A percentile compares a stretch with the other conserved stretches of the same genome.
Conservation (phyloP, 2,329 filamentous ascomycete species). For the Hypoxylon rubiginosum region DNA sequence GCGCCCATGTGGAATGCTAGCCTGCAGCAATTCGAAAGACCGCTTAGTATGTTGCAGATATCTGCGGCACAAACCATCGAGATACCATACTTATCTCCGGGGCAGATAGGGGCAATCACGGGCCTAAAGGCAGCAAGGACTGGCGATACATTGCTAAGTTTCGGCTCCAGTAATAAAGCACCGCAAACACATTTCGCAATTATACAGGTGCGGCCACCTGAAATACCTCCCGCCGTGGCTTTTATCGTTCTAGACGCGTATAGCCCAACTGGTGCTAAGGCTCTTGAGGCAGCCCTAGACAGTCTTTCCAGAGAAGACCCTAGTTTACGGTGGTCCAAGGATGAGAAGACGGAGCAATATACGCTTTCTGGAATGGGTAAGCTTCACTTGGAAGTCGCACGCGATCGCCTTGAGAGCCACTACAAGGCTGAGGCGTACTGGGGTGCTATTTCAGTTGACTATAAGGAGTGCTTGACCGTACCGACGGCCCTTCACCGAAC, state of each 20-base stretch:
- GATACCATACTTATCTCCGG: constrained; percentile 81
- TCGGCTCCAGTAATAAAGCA: constrained; percentile 70
- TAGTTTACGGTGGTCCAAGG: constrained; percentile 84
- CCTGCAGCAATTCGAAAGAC: constrained; percentile 81
- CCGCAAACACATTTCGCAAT: constrained; percentile 78
- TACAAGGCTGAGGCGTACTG: constrained; percentile 90
- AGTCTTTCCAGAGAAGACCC: constrained; percentile 92
- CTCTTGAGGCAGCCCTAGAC: constrained; percentile 80
- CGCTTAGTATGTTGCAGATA: constrained; percentile 87
- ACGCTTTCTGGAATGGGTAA: constrained; percentile 97
- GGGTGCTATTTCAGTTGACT: constrained; percentile 94
- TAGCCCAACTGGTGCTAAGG: constrained; percentile 82
- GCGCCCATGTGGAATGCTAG: constrained; percentile 88
- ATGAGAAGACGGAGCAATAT: constrained; percentile 93
- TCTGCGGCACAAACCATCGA: constrained; percentile 90
- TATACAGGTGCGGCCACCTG: constrained; percentile 87
- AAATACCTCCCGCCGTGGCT: constrained; percentile 93
- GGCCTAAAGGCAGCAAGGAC: constrained; percentile 93
- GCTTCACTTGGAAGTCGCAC: constrained; percentile 92
- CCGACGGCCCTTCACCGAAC: constrained; percentile 69
- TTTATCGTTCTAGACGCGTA: constrained; percentile 93
- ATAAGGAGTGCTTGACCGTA: constrained; percentile 82
- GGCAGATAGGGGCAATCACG: constrained; percentile 93
- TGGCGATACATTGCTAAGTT: constrained; percentile 89
- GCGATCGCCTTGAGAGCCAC: constrained; percentile 88